Conservation (phyloP, 2,329 filamentous ascomycete genomes). For the Penicillium sp. region DNA sequence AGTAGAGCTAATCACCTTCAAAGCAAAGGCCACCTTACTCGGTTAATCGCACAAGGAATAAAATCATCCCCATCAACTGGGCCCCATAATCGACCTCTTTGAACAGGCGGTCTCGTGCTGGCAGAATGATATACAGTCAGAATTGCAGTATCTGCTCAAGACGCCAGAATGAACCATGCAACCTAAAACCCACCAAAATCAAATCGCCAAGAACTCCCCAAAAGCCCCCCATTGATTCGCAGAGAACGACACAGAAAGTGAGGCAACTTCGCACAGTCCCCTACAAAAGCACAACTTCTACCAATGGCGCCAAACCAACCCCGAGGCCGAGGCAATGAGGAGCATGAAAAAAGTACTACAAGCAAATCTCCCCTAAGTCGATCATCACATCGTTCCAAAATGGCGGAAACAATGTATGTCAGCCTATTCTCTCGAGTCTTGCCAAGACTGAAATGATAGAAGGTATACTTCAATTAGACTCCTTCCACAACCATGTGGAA, state of each 20-base stretch:
- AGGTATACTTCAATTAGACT: not conserved
- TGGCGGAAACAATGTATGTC: not conserved
- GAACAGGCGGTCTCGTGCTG: no score
- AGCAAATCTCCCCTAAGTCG: not conserved
- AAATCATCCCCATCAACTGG: no score
- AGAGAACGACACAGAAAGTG: not conserved
- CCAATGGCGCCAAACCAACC: conserved; percentile 1
- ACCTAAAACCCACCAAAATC: not conserved
- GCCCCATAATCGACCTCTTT: no score
- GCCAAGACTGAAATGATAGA: not conserved
- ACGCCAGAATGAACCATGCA: no score
- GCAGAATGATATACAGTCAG: no score
- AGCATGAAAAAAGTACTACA: not conserved
- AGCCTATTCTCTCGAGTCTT: not conserved
- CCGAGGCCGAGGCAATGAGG: not conserved
- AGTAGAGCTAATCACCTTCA: no score
- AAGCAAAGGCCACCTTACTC: no score
- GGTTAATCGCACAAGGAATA: no score
- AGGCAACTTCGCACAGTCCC: conserved; percentile 6
- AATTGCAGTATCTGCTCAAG: no score
- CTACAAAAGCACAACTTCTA: not conserved
- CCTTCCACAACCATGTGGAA: not conserved
- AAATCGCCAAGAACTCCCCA: not conserved
- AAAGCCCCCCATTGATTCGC: not conserved
- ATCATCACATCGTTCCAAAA: not conserved